Percentiles rank a stretch among this genome's conserved stretches.
These are phyloP conservation scores for Solanum chaucha DNA, from an alignment of 257 asterid species.

Conservation along the genomic window DNA sequence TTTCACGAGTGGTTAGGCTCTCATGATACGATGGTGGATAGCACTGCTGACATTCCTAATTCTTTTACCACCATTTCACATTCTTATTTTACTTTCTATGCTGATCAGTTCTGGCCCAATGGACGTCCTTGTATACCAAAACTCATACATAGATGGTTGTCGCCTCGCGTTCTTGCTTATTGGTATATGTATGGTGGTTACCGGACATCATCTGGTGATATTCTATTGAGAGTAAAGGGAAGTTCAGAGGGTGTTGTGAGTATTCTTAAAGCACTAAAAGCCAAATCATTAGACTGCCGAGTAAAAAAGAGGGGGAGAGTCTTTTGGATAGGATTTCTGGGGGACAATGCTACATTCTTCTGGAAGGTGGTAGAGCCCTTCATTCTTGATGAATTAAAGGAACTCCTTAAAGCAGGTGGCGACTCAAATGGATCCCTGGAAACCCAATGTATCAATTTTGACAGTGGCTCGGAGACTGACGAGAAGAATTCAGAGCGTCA, in stretches of 20 bases:
- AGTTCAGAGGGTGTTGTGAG: constrained; percentile 44
- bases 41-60: constrained; percentile 23
- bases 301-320: constrained; percentile 51
- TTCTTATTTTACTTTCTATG: constrained; percentile 57
- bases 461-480: constrained; percentile 23
- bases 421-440: constrained; percentile 15
- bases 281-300: constrained; percentile 39
- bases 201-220: constrained; percentile 70
- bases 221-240: constrained; percentile 62
- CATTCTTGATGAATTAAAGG: constrained; percentile 52
- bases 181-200: constrained; percentile 94
- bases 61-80: constrained; percentile 47
- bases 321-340: constrained; percentile 84
- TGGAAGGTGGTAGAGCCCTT: constrained; percentile 65
- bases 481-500: constrained; percentile 17
- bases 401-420: constrained; percentile 28
- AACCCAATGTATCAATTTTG: constrained; percentile 8
- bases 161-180: constrained; percentile 83
- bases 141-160: constrained; percentile 80
- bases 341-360: constrained; percentile 43
- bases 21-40: constrained; percentile 14
- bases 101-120: constrained; percentile 66
- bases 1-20: constrained; percentile 71
- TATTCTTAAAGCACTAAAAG: constrained; percentile 39
- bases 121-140: constrained; percentile 58